A percentile compares a stretch with the other conserved stretches of the same genome.
Evolutionary conservation across 345 rosid species (phyloP).

Genomic region (Ceriops tagal): DNA sequence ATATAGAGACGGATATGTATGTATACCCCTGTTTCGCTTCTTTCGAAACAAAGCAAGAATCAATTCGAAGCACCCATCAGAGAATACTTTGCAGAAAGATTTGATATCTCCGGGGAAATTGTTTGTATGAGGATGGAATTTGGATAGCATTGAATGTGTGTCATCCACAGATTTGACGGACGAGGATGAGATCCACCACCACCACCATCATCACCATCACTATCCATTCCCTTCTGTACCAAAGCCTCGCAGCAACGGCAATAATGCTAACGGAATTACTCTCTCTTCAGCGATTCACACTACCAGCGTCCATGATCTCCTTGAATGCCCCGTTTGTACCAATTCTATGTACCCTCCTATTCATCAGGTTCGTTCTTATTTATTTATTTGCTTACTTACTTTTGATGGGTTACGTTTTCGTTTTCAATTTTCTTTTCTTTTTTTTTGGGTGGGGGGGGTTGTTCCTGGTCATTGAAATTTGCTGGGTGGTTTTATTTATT

Average conservation of each 20-base stretch:
- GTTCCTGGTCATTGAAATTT: background rate
- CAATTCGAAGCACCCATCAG: background rate
- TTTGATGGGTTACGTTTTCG: background rate
- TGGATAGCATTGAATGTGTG: conserved; percentile 24
- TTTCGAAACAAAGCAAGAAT: no score
- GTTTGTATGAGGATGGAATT: conserved; percentile 1
- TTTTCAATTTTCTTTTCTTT: background rate
- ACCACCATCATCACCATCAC: background rate
- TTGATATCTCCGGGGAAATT: background rate
- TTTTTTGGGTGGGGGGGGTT: background rate
- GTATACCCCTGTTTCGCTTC: no score
- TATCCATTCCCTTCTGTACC: conserved; percentile 24
- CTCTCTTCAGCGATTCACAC: conserved; percentile 42
- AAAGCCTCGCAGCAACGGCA: conserved; percentile 18
- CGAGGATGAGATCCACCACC: conserved; percentile 30
- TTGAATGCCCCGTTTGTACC: conserved; percentile 98
- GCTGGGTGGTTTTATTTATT: background rate
- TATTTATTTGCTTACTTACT: background rate
- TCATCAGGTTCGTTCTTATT: conserved; percentile 64
- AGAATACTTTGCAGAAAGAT: background rate
- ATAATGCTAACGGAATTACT: conserved; percentile 9
- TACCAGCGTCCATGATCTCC: conserved; percentile 89
- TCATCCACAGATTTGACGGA: conserved; percentile 25
- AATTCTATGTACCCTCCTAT: conserved; percentile 99
- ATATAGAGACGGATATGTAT: no score